Evolutionary conservation across 106 monocot genomes (phyloP), one percentile per base, ranked within the genome.

Genomic region (Platanthera zijinensis): DNA sequence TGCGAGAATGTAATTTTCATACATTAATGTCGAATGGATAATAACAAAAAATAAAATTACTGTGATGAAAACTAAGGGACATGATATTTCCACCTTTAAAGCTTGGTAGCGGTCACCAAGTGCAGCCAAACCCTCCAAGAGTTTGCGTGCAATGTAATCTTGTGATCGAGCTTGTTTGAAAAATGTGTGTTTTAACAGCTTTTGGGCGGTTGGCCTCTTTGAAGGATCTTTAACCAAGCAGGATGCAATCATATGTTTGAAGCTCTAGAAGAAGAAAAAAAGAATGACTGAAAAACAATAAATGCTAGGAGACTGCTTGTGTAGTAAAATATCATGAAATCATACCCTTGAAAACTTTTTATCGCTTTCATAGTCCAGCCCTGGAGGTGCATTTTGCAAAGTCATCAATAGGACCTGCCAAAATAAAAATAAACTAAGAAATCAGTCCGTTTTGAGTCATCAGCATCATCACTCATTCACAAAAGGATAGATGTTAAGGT

Each of bases 191-290:
- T 93, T 97, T 83, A 97, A 80, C 79, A 97, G 63, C 54, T 91
- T 87, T 72, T 80, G 82, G 72, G 93, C 85, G 52, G 87, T 81
- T 76, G 93, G 93, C 83, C 96, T 91, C 82, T 84, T 87, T 17
- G 83, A 84, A 79, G 96, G 96, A 81, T 97, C 86, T 91, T 97
- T 97, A 72, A 94, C 84, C 88, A 97, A 89, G 83, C 96, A 97
- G 63, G 78, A 81, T 52, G 87, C 87, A 69, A 97, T 87, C 93
- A 97, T 89, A 53, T 91, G 89, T 82, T 79, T 91, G 80, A 97
- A 93, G 73, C 76, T 74, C 95, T 95, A 69, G 50, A 47, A 73
- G 66, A 9, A 64, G 57, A 22, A 73, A 9, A 66, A 66, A 32
- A 30, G n/a, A 10, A 71, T 30, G 61, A 74, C n/a, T 63, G 62